Evolutionary conservation across 2,329 filamentous ascomycete species (phyloP).

Genomic region (Aspergillus latus): DNA sequence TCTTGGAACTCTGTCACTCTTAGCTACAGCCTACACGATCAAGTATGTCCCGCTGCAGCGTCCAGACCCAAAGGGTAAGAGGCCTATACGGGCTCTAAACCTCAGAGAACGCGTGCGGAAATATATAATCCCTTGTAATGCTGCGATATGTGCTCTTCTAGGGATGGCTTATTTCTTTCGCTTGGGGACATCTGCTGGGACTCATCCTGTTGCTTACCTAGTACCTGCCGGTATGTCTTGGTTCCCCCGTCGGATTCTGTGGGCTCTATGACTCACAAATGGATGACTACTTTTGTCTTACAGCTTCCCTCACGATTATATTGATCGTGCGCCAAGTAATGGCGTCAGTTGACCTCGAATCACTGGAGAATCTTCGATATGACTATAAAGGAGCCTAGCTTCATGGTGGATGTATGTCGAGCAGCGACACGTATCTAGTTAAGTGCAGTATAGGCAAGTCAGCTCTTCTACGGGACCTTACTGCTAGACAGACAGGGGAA

Average conservation of each 20-base stretch:
- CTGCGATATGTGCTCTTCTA: conserved; percentile 31
- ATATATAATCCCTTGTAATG: conserved; percentile 30
- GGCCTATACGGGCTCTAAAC: conserved; percentile 25
- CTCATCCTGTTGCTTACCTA: conserved; percentile 34
- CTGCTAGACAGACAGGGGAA: neutral
- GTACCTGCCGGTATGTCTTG: conserved; percentile 39
- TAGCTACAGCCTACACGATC: conserved; percentile 41
- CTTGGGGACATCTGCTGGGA: conserved; percentile 17
- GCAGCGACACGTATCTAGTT: too few relatives aligned
- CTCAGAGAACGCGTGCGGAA: conserved; percentile 21
- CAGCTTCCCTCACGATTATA: conserved; percentile 36
- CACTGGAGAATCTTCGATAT: conserved; percentile 42
- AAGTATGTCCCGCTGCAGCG: conserved; percentile 28
- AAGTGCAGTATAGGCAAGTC: too few relatives aligned
- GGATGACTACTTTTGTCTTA: conserved; percentile 23
- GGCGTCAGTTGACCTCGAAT: conserved; percentile 39
- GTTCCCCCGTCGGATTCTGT: neutral
- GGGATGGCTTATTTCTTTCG: conserved; percentile 28
- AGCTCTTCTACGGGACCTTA: too few relatives aligned
- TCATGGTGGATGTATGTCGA: too few relatives aligned
- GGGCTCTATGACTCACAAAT: conserved; percentile 1
- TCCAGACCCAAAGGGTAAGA: conserved; percentile 32
- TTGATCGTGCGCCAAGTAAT: conserved; percentile 36
- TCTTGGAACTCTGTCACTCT: conserved; percentile 37
- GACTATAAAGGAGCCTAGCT: conserved; percentile 43